Evolutionary conservation across 2,329 filamentous ascomycete species (phyloP).

Genomic region (Pseudogymnoascus sp.): DNA sequence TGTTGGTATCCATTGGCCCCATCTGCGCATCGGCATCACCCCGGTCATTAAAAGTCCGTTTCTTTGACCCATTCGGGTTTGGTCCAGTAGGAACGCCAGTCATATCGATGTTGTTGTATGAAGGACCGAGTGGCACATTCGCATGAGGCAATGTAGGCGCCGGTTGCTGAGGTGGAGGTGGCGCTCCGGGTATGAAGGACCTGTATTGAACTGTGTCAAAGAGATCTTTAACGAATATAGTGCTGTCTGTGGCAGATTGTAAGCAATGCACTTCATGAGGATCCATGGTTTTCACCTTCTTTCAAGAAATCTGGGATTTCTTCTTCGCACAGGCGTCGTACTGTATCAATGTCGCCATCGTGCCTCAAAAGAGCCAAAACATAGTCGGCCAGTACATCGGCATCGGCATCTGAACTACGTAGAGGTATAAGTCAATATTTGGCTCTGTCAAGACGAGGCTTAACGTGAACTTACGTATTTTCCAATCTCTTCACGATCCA

Average conservation of each 20-base stretch:
- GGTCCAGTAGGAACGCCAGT: slow-evolving; percentile 19
- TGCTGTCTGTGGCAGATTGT: slow-evolving; percentile 39
- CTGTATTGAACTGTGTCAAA: slow-evolving; percentile 58
- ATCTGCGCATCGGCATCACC: slow-evolving; percentile 36
- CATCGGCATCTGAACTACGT: slow-evolving; percentile 67
- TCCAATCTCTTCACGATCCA: slow-evolving; percentile 75
- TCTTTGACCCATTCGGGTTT: slow-evolving; percentile 32
- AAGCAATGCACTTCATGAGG: neutral
- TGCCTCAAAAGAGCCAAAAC: slow-evolving; percentile 69
- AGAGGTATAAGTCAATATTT: slow-evolving; percentile 11
- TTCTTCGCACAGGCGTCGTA: slow-evolving; percentile 60
- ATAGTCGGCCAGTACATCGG: slow-evolving; percentile 76
- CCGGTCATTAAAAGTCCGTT: slow-evolving; percentile 50
- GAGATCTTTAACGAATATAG: slow-evolving; percentile 61
- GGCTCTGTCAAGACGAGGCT: slow-evolving; percentile 10
- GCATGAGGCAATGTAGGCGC: slow-evolving; percentile 24
- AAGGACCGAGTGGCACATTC: slow-evolving; percentile 6
- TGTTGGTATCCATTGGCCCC: slow-evolving; percentile 22
- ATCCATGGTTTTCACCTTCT: slow-evolving; percentile 41
- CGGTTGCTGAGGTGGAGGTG: slow-evolving; percentile 29
- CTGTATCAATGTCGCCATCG: slow-evolving; percentile 56
- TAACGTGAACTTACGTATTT: slow-evolving; percentile 52
- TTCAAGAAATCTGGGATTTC: slow-evolving; percentile 70
- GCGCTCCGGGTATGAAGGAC: slow-evolving; percentile 50
- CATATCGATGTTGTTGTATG: slow-evolving; percentile 21